Base-by-base conservation (phyloP, 805 yeast genomes). In the Saccharomyces jurei region DNA sequence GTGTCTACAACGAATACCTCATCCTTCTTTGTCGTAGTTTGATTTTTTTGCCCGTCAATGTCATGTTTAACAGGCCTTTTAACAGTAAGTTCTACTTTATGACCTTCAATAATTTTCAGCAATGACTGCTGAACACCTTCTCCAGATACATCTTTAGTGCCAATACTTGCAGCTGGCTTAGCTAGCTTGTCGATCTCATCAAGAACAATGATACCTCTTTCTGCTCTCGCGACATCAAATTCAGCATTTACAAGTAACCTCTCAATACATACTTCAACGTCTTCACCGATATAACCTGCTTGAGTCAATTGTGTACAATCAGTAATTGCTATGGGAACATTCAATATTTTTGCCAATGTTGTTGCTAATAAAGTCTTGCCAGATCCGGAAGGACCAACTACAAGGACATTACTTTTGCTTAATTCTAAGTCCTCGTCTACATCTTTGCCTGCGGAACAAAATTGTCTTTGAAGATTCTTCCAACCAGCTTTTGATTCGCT, bases 201-300 rank as follows among this genome's bases (percentile, higher is more conserved):
- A 3, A 82, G 63, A 3, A 82, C 85, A 50, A 82, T 74, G 29
- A 81, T 80, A 4, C 87, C 87, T 54, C 75, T 73, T 59, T 81
- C 82, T 29, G 82, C 77, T 41, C 72, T 72, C 9, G 74, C 77
- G 26, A 80, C 78, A 59, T 81, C 81, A 58, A 74, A 79, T 47
- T 77, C 77, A 3, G 84, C 76, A 57, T 71, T 75, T 2, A 76
- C 76, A 50, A 81, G 64, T 22, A 81, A 67, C 54, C 82, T 73
- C 62, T 79, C 81, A 26, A 81, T 74, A 58, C 85, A 81, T 30
- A 76, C 69, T 56, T 82, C 85, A 17, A 80, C 82, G 65, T 82
- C 86, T 56, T 81, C 86, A 26, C 86, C 86, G 48, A 82, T 80
- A 60, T 82, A 81, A 6, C 86, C 86, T 0, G 86, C 84, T 60